Evolutionary conservation across 1,284 basidiomycete genomes (phyloP), one percentile per base, ranked within the genome.

Genomic region (Naganishia liquefaciens): DNA sequence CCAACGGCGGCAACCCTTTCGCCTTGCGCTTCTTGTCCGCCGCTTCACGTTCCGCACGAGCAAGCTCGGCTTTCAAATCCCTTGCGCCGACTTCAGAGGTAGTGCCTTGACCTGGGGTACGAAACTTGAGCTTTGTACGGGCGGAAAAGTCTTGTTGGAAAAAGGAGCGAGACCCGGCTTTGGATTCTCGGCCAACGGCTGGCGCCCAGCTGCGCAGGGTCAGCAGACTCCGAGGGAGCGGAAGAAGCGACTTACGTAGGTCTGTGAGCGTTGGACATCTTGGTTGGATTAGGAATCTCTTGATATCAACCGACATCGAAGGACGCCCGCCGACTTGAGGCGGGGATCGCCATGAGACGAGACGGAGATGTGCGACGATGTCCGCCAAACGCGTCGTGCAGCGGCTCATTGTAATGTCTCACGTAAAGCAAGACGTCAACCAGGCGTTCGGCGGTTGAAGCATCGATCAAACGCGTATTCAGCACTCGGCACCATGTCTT

Each of bases 61-160:
- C 77, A 23, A 97, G 82, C 70, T 97, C 93, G 2, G 87, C 84
- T 37, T 90, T 84, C 61, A 97, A 79, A 75, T 97, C 93, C 28
- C 85, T 83, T 69, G 87, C 87, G 67, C 84, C 82, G 4, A 94
- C 87, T 70, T 96, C 93, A 1, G 78, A 78, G 0, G 82, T 76
- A 1, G 87, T 87, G 0, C 89, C 92, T 77, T 94, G 91, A 5
- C 91, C 91, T 2, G 88, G 85, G 82, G 93, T 90, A 86, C 93
- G 86, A 80, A 96, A 97, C 82, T 97, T 97, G 69, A 97, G 87
- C 79, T 94, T 94, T 1, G 93, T 97, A 77, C 96, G 90, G 4
- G 90, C 84, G 3, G 93, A 90, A 83, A 95, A 89, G 75, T 94
- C 91, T 65, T 89, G 85, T 73, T 90, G 88, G 17, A 91, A 93